Evolutionary conservation across 2,329 filamentous ascomycete species (phyloP).

Genomic region (Cladosporium cucumerinum): DNA sequence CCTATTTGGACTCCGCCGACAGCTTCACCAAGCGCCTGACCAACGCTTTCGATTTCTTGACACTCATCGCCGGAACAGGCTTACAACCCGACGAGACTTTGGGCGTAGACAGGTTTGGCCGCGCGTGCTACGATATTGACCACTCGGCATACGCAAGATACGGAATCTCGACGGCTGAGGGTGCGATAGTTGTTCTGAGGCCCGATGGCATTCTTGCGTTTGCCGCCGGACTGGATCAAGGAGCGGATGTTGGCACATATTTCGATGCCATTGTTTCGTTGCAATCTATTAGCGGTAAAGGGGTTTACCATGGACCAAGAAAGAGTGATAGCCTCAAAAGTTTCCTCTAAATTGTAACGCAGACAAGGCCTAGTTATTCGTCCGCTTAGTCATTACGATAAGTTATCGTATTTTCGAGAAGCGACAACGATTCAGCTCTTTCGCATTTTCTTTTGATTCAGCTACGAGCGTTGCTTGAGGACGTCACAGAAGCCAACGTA

Average conservation of each 20-base stretch:
- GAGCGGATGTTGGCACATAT: neutral
- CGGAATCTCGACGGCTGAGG: conserved; percentile 22
- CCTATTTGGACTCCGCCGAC: neutral
- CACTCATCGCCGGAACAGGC: conserved; percentile 31
- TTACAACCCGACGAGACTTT: conserved; percentile 36
- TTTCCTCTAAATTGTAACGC: neutral
- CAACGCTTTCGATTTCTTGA: conserved; percentile 26
- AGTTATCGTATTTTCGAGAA: too few relatives aligned
- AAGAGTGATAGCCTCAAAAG: neutral
- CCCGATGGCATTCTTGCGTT: conserved; percentile 33
- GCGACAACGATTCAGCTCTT: neutral
- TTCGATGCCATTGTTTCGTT: neutral
- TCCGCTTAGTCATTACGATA: too few relatives aligned
- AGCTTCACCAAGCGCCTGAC: neutral
- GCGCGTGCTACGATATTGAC: conserved; percentile 37
- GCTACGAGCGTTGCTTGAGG: neutral
- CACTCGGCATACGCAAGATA: conserved; percentile 35
- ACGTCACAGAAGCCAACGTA: neutral
- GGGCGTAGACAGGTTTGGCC: conserved; percentile 34
- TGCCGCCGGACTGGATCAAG: neutral
- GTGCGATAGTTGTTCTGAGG: conserved; percentile 30
- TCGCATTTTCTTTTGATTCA: neutral
- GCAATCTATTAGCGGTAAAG: neutral
- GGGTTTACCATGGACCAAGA: neutral
- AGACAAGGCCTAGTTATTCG: neutral